These are phyloP conservation scores for Curvularia hawaiiensis DNA, from an alignment of 2,329 filamentous ascomycete species.

Conservation along the genomic window DNA sequence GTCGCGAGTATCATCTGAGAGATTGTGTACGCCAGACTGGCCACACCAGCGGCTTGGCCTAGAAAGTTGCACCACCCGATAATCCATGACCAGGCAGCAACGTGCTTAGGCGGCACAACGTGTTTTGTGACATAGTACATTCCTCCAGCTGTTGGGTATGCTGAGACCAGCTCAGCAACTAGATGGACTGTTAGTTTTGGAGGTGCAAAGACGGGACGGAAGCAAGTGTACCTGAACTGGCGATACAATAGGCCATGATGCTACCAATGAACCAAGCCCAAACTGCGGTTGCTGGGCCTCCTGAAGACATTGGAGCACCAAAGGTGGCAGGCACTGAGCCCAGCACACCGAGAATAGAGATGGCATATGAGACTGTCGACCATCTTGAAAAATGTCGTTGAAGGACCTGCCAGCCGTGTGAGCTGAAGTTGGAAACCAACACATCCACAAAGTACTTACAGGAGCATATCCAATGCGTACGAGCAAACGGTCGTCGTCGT, in stretches of 20 bases:
- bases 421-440: constrained; percentile 11
- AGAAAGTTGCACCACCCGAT: constrained; percentile 72
- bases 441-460: constrained; percentile 46
- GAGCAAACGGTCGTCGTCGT: constrained; percentile 65
- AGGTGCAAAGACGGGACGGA: not conserved
- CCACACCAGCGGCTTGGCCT: constrained; percentile 67
- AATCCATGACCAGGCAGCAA: constrained; percentile 68
- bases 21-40: constrained; percentile 66
- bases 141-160: constrained; percentile 69
- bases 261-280: constrained; percentile 71
- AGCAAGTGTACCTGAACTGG: constrained; percentile 56
- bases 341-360: constrained; percentile 67
- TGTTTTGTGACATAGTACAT: constrained; percentile 73
- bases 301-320: constrained; percentile 61
- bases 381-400: constrained; percentile 68
- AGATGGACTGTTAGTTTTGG: constrained; percentile 7
- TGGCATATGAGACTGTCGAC: constrained; percentile 70
- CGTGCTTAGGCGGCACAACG: constrained; percentile 65
- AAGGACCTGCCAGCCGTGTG: constrained; percentile 56
- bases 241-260: constrained; percentile 68
- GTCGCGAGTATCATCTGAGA: constrained; percentile 68
- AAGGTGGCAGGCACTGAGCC: constrained; percentile 70
- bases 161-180: constrained; percentile 70
- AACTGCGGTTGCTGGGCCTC: constrained; percentile 67
- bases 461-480: constrained; percentile 68